Evolutionary conservation across 208 protist genomes (phyloP).

Genomic region (Trypanosoma conorhini): DNA sequence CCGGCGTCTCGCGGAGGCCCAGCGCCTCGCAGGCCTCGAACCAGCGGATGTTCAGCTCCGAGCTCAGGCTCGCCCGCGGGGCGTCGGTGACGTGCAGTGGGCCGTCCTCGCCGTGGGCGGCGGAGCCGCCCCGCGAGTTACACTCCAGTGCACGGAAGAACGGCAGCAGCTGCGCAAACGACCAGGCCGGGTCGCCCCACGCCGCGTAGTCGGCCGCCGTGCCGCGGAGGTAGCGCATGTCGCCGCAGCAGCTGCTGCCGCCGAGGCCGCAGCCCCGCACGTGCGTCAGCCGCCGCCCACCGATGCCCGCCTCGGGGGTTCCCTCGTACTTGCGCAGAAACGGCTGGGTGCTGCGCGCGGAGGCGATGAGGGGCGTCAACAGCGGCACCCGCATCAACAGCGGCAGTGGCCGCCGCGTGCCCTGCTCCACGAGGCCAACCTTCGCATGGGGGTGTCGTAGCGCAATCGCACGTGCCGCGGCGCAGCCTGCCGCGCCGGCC

Average conservation of each 20-base stretch:
- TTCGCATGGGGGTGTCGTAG: constrained; percentile 39
- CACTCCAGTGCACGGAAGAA: constrained; percentile 46
- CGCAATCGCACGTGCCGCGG: constrained; percentile 59
- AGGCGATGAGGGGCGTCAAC: constrained; percentile 53
- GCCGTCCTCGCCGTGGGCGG: constrained; percentile 42
- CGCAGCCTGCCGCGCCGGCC: constrained; percentile 67
- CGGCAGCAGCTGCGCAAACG: constrained; percentile 52
- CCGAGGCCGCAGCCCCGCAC: constrained; percentile 53
- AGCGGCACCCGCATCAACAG: constrained; percentile 48
- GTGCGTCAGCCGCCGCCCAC: constrained; percentile 42
- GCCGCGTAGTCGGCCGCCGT: constrained; percentile 31
- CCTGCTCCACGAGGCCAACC: constrained; percentile 70
- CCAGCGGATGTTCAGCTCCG: constrained; percentile 74
- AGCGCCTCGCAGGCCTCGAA: constrained; percentile 83
- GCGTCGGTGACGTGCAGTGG: constrained; percentile 47
- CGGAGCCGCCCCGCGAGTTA: constrained; percentile 38
- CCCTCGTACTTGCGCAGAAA: constrained; percentile 35
- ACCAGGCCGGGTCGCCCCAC: constrained; percentile 52
- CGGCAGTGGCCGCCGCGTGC: constrained; percentile 27
- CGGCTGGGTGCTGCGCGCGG: constrained; percentile 23
- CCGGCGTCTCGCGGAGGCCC: constrained; percentile 38
- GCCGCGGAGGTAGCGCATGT: constrained; percentile 71
- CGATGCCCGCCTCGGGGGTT: constrained; percentile 38
- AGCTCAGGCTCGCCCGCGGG: constrained; percentile 51
- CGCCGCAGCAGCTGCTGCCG: constrained; percentile 53